Evolutionary conservation across 371 early-diverging fungal genomes (phyloP), one percentile per base, ranked within the genome.

Genomic region (Mortierella sp.): DNA sequence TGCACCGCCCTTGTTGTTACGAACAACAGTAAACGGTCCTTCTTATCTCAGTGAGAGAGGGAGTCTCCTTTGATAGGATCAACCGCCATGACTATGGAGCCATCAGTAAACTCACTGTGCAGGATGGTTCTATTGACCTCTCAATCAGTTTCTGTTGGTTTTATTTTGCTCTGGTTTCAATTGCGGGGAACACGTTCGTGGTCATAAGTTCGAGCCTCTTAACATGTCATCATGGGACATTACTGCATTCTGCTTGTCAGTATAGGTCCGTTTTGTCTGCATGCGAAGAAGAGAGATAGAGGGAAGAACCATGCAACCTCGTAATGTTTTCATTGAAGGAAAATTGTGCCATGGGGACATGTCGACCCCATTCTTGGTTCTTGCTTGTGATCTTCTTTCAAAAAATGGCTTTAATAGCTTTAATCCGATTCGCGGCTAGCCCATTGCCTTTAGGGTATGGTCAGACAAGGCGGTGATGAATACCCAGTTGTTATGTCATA

Each of bases 381-480:
- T 54, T 54, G 54, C 54, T 21, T 54, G 19, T 54, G 52, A 14
- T 50, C 14, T 50, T 16, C 14, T 50, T 50, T 50, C 2, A 16
- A 50, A 50, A 16, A 50, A 54, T 54, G 7, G 0, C 54, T 54
- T 54, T 54, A 21, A 54, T 4, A 19, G 24, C 54, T 54, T 54
- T 54, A 54, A 54, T 21, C 54, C 54, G 21, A 21, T 54, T 54
- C 54, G 19, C 21, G 54, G 24, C 54, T 19, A 19, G 24, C 21
- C 76, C 81, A 70, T 80, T 80, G n/a, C 57, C 76, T 52, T 77
- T 70, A 70, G 77, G 81, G 28, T 77, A 81, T 0, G 77, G 81
- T 28, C 77, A 76, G 21, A 34, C 54, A 0, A 80, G 60, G 13
- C 81, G 63, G 42, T 77, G 74, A 9, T 81, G 31, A 13, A 74